phyloP scores from a whole-genome alignment of 176 grass and related monocot genomes.

The Carex kokanica region DNA sequence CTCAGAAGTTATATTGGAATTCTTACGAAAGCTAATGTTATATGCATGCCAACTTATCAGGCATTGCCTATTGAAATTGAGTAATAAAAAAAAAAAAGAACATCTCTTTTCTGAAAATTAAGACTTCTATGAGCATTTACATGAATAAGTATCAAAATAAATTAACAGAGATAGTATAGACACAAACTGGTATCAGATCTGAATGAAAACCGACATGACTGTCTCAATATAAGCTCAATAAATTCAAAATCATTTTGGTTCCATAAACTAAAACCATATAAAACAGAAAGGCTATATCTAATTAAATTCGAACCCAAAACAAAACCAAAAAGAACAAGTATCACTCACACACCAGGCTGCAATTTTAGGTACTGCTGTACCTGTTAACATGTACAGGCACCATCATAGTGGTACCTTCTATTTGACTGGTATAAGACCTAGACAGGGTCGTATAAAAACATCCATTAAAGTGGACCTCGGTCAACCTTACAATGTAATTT shows the following conservation, averaged over 20 bases:
- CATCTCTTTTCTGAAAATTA: background rate
- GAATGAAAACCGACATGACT: background rate
- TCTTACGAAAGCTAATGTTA: background rate
- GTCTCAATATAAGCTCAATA: background rate
- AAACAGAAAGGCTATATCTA: background rate
- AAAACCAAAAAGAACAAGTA: background rate
- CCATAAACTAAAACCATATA: background rate
- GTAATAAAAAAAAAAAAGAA: background rate
- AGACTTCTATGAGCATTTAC: background rate
- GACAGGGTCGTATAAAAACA: no score
- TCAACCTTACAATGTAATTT: no score
- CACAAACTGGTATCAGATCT: background rate
- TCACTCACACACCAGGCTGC: background rate
- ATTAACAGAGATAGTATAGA: background rate
- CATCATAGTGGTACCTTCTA: background rate
- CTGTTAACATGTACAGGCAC: background rate
- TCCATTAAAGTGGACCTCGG: no score
- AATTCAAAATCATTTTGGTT: background rate
- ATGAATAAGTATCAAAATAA: background rate
- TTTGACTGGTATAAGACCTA: background rate
- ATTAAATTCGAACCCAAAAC: background rate
- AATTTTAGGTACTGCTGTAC: background rate
- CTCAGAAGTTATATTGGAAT: background rate
- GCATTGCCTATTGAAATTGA: background rate
- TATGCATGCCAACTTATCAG: background rate